Conservation (phyloP, 1,284 basidiomycete genomes). For the Boletus austroedulis region DNA sequence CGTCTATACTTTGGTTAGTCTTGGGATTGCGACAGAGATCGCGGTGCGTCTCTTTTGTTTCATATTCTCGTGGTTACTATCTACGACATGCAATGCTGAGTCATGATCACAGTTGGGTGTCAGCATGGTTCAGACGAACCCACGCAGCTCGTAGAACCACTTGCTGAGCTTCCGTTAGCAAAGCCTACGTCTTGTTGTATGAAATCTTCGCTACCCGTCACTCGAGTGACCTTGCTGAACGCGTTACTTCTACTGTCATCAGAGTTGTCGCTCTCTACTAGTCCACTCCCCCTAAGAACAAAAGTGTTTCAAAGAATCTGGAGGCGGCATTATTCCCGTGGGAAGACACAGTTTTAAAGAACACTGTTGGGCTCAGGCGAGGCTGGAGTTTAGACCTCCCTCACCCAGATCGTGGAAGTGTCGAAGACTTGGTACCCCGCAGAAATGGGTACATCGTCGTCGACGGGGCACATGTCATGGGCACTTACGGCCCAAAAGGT, state of each 20-base stretch:
- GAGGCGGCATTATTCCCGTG: constrained; percentile 84
- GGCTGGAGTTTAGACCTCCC: constrained; percentile 91
- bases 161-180: too few species aligned
- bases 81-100: too few species aligned
- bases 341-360: constrained; percentile 94
- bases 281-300: constrained; percentile 51
- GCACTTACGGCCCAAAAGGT: constrained; percentile 77
- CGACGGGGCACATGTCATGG: constrained; percentile 89
- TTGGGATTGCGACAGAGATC: constrained; percentile 20
- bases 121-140: too few species aligned
- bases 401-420: constrained; percentile 60
- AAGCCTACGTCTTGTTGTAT: too few species aligned
- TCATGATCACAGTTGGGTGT: too few species aligned
- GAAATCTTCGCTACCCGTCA: constrained; percentile 79
- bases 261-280: constrained; percentile 63
- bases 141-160: too few species aligned
- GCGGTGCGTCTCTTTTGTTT: constrained; percentile 16
- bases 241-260: constrained; percentile 72
- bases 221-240: constrained; percentile 80
- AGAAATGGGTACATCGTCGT: constrained; percentile 73
- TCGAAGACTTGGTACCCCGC: constrained; percentile 58
- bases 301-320: constrained; percentile 60
- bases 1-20: neutral
- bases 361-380: constrained; percentile 78
- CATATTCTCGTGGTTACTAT: too few species aligned